These are phyloP conservation scores for Eucalyptus pauciflora DNA, from an alignment of 345 rosid species.

Conservation along the genomic window DNA sequence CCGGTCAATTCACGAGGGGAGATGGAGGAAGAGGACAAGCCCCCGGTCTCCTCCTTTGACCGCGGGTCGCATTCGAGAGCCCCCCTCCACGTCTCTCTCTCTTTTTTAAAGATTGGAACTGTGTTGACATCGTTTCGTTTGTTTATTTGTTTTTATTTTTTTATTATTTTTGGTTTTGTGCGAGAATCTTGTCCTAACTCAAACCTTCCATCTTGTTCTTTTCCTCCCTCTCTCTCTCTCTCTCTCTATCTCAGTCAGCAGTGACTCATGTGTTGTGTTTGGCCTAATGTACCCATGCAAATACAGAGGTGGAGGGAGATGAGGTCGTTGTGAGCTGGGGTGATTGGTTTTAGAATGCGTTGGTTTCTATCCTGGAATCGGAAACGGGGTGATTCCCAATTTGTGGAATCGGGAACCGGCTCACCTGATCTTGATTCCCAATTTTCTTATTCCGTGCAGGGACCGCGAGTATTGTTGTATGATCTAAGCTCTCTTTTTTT, in stretches of 20 bases:
- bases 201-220: not conserved
- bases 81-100: not conserved
- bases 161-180: not conserved
- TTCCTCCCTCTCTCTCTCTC: not conserved
- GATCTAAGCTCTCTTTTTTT: not conserved
- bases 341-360: no score
- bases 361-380: rapidly evolving
- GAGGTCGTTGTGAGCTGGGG: not conserved
- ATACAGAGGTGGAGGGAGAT: not conserved
- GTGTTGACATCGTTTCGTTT: not conserved
- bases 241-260: not conserved
- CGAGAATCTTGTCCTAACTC: not conserved
- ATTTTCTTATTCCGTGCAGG: not conserved
- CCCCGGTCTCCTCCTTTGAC: not conserved
- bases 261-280: not conserved
- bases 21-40: not conserved
- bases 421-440: not conserved
- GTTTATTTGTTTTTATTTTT: no score
- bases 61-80: not conserved
- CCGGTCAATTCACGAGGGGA: not conserved
- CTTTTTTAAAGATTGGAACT: not conserved
- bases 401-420: not conserved
- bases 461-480: not conserved
- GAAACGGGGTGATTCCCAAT: not conserved
- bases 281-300: not conserved